phyloP scores from a whole-genome alignment of 495 filamentous ascomycete genomes.

The Pyrenula aspistea region DNA sequence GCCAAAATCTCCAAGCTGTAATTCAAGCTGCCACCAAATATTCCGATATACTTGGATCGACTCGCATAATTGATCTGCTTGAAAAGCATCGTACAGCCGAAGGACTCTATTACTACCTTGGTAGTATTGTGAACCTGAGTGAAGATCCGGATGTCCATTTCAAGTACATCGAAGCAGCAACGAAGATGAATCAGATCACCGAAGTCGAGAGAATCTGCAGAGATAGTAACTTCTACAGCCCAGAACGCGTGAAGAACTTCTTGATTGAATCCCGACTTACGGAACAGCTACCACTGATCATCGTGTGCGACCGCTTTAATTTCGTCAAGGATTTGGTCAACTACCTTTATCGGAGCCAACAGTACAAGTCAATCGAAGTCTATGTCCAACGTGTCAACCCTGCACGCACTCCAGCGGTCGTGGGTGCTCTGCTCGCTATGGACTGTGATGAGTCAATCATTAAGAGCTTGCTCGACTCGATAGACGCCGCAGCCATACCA shows the following conservation, averaged over 20 bases:
- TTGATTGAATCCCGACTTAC: slow-evolving; percentile 88
- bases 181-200: slow-evolving; percentile 76
- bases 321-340: slow-evolving; percentile 95
- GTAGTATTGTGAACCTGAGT: slow-evolving; percentile 92
- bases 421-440: slow-evolving; percentile 92
- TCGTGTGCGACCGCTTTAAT: slow-evolving; percentile 97
- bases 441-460: slow-evolving; percentile 95
- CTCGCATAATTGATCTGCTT: slow-evolving; percentile 79
- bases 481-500: slow-evolving; percentile 74
- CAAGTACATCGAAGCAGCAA: slow-evolving; percentile 98
- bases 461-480: slow-evolving; percentile 80
- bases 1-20: slow-evolving; percentile 88
- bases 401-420: slow-evolving; percentile 79
- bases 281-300: slow-evolving; percentile 92
- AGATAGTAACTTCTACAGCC: slow-evolving; percentile 88
- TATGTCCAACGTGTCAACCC: slow-evolving; percentile 99
- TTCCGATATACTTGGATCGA: slow-evolving; percentile 89
- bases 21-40: slow-evolving; percentile 95
- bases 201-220: slow-evolving; percentile 97
- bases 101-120: slow-evolving; percentile 95
- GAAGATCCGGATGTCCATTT: slow-evolving; percentile 93
- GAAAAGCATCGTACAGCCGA: slow-evolving; percentile 96
- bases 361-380: slow-evolving; percentile 98
- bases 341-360: slow-evolving; percentile 97
- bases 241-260: slow-evolving; percentile 99